Base-by-base conservation (phyloP, 192 early-diverging fungal genomes). In the Coemansia furcata region DNA sequence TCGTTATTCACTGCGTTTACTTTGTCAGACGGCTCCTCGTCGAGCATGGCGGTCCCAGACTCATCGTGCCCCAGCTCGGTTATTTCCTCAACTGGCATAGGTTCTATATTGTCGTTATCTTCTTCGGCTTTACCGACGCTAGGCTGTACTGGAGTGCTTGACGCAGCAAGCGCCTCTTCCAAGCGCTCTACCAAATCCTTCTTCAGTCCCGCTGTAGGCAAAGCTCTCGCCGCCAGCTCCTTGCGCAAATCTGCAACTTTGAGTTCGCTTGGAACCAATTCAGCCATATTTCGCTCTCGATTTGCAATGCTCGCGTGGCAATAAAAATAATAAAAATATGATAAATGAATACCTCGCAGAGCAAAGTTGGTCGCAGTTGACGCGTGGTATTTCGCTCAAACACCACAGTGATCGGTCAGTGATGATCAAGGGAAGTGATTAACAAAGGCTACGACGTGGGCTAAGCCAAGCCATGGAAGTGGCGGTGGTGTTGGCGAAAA, bases 101-200 rank as follows among this genome's bases (percentile, higher is more conserved):
- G 68, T 1, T 74, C 78, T 19, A 74, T 63, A 32, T 65, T 60
- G 23, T 73, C 60, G 1, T 62, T 67, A 4, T 68, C 69, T 1
- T 76, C 68, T 11, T 62, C 63, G 2, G 36, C 44, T 6, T 49
- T 44, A 2, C 17, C 57, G 6, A 42, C 50, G 26, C 39, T 50
- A 17, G 54, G 30, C 30, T 33, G 54, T 23, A 35, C 49, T 4
- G 64, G 14, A 23, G 43, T n/a, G 14, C 33, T 17, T 44, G 35
- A 4, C 44, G 23, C 11, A n/a, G 39, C 59, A 35, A 89, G 57
- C 4, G 86, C 87, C 60, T 87, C 85, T 59, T 85, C 82, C 6
- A 91, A 75, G 21, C 90, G 85, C 39, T 85, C 67, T 8, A 89
- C 75, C 19, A 91, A 60, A 8, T 89, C 90, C 54, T 87, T 87